Conservation (phyloP, 352 stramenopile genomes). For the Elongisporangium senticosum region DNA sequence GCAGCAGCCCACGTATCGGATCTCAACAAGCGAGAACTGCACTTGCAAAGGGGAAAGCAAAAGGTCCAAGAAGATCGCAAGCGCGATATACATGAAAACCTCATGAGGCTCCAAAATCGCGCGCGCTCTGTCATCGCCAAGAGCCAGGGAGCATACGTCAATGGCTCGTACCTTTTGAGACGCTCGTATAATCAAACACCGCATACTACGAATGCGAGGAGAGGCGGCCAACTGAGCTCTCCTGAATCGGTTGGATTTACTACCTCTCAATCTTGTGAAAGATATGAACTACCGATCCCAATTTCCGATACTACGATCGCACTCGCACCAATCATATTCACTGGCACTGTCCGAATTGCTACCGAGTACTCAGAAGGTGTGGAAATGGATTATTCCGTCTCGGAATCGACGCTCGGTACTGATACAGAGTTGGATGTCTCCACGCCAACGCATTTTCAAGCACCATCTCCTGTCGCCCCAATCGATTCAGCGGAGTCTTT, state of each 20-base stretch:
- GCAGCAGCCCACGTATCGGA: conserved; percentile 14
- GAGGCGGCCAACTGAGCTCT: background rate
- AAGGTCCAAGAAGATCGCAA: conserved; percentile 8
- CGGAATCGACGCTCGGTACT: background rate
- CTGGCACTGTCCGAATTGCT: background rate
- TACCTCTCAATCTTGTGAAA: background rate
- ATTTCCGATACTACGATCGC: background rate
- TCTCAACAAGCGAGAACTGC: conserved; percentile 7
- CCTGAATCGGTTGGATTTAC: background rate
- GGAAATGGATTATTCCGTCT: background rate
- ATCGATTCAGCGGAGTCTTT: background rate
- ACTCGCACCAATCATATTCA: no score
- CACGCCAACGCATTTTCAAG: background rate
- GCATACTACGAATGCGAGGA: background rate
- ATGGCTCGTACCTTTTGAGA: conserved; percentile 43
- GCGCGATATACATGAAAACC: conserved; percentile 10
- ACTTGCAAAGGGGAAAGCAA: conserved; percentile 1
- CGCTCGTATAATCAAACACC: background rate
- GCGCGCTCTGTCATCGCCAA: conserved; percentile 20
- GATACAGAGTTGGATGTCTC: background rate
- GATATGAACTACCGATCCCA: background rate
- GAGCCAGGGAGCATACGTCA: conserved; percentile 22
- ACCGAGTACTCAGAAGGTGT: background rate
- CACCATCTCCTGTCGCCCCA: background rate
- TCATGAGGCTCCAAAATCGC: conserved; percentile 18